Evolutionary conservation across 768 basidiomycete species (phyloP), one percentile per base, ranked within the genome.

Genomic region (Xanthoconium purpureum): DNA sequence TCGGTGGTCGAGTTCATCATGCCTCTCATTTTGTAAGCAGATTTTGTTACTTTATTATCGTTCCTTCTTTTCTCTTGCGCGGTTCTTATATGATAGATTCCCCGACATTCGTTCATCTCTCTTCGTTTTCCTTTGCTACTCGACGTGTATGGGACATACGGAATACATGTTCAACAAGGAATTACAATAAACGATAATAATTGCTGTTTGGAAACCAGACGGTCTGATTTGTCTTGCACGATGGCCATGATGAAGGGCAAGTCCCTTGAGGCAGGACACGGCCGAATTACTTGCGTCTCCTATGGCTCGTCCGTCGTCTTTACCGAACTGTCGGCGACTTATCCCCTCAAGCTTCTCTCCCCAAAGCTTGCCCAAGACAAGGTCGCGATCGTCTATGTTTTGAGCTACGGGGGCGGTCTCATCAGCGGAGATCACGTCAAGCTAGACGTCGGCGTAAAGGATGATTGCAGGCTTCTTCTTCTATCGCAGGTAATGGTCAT

Each of bases 371-470:
- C 73, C 38, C 73, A 74, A 38, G 72, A 76, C 32, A 70, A 75
- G 6, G 77, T 91, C 33, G 88, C 83, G 11, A 73, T 90, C 48
- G 85, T 84, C 17, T 98, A 97, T 63, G 76, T 91, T 17, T 69
- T 98, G 55, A 85, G 84, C 36, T 98, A 98, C 63, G 95, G 95
- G 0, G 95, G 95, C 12, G 95, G 95, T 3, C 79, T 98, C 11
- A 89, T 98, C 37, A 85, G 87, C 6, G 94, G 94, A 0, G 95
- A 98, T 74, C 71, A 77, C 29, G 75, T 97, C 49, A 71, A 78
- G 43, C 68, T 98, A 13, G 63, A 71, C n/a, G 82, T 88, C 24
- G 72, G 84, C 37, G 80, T 94, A 13, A 79, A 80, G 40, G 67
- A 73, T 32, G 78, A 75, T 15, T 80, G 83, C 30, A 78, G 71